Base-by-base conservation (phyloP, 139 green algal genomes). In the Trebouxia sp. region DNA sequence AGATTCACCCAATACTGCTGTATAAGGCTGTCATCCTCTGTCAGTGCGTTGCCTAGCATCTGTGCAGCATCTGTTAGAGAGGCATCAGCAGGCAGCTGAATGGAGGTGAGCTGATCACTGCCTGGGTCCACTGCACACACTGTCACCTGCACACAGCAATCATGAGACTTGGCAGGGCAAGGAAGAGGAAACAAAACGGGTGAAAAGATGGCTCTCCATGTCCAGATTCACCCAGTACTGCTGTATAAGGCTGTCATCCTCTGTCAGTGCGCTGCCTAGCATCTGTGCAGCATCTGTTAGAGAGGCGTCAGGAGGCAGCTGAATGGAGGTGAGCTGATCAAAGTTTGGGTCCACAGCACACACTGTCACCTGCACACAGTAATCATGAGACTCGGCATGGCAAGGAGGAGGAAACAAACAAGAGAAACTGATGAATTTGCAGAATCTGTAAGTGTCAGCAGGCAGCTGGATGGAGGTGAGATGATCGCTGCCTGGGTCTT, bases 1-100 rank as follows among this genome's bases (percentile, higher is more conserved):
- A 79, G 74, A 39, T 79, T 79, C 1, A 79, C 74, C 74, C 74
- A 79, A 47, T 65, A 79, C 47, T 79, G 74, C 74, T 79, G 74
- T 30, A 79, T 47, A 65, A 37, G 6, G 30, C n/a, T 55, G 30
- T 79, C 47, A 12, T 65, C 47, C 24, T 65, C 74, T 12, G 26
- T 65, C 8, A 79, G 74, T 1, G 42, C 45, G 15, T 65, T 62
- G 74, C 74, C 74, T 30, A 79, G 74, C 47, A 45, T 42, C 47
- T 79, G 74, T 7, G 74, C 45, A 35, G 74, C 74, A 24, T 79
- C 47, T 55, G 42, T 55, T 11, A 79, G 74, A 6, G 74, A 65
- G 5, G 74, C 45, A 35, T 55, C 50, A 9, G 47, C 32, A 39
- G 74, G 47, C 9, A 79, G 74, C 42, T 65, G 74, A 12, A 79